These are phyloP conservation scores for Colletotrichum camelliae DNA, from an alignment of 2,329 filamentous ascomycete species.

Conservation along the genomic window DNA sequence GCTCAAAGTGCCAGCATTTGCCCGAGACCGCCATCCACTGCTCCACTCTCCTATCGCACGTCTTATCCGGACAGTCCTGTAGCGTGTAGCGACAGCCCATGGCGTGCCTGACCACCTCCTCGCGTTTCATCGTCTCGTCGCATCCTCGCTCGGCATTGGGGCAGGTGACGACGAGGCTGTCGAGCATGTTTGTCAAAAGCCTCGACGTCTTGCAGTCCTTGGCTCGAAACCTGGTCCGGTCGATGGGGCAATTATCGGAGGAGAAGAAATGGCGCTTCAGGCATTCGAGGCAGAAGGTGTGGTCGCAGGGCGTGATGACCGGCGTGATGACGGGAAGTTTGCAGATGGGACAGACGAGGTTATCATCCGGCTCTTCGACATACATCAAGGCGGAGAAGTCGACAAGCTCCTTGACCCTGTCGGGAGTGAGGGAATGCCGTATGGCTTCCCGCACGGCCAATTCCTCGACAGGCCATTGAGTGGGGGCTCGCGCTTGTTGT, in stretches of 20 bases:
- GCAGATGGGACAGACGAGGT: conserved; percentile 61
- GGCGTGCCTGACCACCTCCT: conserved; percentile 61
- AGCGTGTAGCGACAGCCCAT: conserved; percentile 61
- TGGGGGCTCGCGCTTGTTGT: conserved; percentile 8
- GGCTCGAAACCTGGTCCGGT: conserved; percentile 49
- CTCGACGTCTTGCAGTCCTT: conserved; percentile 37
- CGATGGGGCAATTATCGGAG: conserved; percentile 60
- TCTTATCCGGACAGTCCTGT: conserved; percentile 59
- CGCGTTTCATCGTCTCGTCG: conserved; percentile 53
- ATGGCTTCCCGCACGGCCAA: conserved; percentile 10
- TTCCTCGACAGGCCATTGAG: conserved; percentile 18
- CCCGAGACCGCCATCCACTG: conserved; percentile 44
- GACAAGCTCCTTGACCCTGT: conserved; percentile 27
- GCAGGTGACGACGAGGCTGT: conserved; percentile 63
- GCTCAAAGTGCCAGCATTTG: conserved; percentile 59
- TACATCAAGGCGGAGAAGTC: conserved; percentile 53
- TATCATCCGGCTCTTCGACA: conserved; percentile 48
- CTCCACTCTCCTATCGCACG: conserved; percentile 57
- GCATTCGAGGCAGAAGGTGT: conserved; percentile 69
- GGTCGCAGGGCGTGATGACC: conserved; percentile 66
- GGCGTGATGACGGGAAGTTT: conserved; percentile 65
- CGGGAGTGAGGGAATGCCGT: conserved; percentile 3
- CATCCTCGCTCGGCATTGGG: conserved; percentile 60
- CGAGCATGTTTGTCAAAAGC: conserved; percentile 65
- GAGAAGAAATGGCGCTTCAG: conserved; percentile 49